Base-by-base conservation (phyloP, 306 rosid species). In the Alnus glutinosa region DNA sequence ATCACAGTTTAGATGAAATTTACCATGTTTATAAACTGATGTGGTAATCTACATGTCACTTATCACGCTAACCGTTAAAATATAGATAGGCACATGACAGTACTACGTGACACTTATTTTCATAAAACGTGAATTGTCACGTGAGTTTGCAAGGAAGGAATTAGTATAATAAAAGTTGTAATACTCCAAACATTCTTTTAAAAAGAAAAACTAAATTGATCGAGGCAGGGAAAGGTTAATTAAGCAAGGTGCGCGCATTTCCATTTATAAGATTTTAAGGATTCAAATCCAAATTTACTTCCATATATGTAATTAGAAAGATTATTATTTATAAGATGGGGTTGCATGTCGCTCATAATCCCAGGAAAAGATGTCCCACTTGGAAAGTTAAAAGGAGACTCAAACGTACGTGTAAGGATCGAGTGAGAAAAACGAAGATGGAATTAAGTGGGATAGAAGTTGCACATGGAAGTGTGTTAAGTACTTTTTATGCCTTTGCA, bases 301-400 rank as follows among this genome's bases (percentile, higher is more conserved):
- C 28, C 63, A 6, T 57, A 19, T 57, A 57, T 7, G 6, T 57
- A 23, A 57, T 57, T 7, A n/a, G 63, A 11, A 57, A 19, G 32
- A 19, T 9, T 8, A 6, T 82, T 61, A 78, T 59, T 19, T 66
- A 47, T 30, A 77, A 77, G 79, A 68, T 88, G 89, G 69, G 78
- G 74, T 42, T 81, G n/a, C n/a, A n/a, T n/a, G 76, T 81, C 74
- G 52, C 57, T 42, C 61, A 80, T 39, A 69, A 54, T 71, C 69
- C 79, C 54, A 71, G 81, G 23, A 47, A 73, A 11, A 32, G 64
- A 55, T n/a, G 73, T 55, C 71, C 85, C 82, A 73, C 75, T 7
- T 6, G 30, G 28, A 72, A 77, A 18, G 52, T 18, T 50, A 1
- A 51, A 62, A 61, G 23, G 23, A 48, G 5, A 11, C 9, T 36